A percentile compares a stretch with the other conserved stretches of the same genome.
These are phyloP conservation scores for Aspergillus hortae DNA, from an alignment of 2,329 filamentous ascomycete species.

Conservation along the genomic window DNA sequence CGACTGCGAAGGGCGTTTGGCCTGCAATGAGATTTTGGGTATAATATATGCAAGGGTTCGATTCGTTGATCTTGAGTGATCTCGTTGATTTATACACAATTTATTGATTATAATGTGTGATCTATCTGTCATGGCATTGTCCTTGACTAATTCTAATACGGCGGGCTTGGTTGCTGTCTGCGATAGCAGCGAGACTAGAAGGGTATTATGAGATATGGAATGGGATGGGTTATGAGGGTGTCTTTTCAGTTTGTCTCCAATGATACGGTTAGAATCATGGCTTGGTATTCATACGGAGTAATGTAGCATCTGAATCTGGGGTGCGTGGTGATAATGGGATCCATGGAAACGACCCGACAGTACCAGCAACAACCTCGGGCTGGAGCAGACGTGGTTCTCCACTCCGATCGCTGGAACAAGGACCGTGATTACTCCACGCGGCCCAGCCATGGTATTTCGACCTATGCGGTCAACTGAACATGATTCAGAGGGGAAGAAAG, in stretches of 20 bases:
- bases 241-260: neutral
- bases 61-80: too few species aligned
- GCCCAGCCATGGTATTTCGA: neutral
- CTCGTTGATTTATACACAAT: neutral
- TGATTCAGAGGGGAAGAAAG: neutral
- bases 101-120: neutral
- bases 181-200: neutral
- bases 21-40: slow-evolving; percentile 19
- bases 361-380: slow-evolving; percentile 2
- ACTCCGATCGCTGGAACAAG: slow-evolving; percentile 1
- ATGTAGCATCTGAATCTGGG: too few species aligned
- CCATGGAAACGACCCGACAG: neutral
- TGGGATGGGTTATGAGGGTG: neutral
- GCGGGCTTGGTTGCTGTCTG: neutral
- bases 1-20: slow-evolving; percentile 44
- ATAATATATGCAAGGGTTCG: too few species aligned
- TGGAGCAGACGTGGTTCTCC: neutral
- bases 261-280: too few species aligned
- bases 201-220: neutral
- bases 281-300: too few species aligned
- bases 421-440: neutral
- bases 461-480: neutral
- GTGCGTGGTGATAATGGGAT: neutral
- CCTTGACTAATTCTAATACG: slow-evolving; percentile 5
- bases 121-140: slow-evolving; percentile 1